These are phyloP conservation scores for Sugiyamaella japonica DNA, from an alignment of 1,139 yeast genomes.

Conservation along the genomic window DNA sequence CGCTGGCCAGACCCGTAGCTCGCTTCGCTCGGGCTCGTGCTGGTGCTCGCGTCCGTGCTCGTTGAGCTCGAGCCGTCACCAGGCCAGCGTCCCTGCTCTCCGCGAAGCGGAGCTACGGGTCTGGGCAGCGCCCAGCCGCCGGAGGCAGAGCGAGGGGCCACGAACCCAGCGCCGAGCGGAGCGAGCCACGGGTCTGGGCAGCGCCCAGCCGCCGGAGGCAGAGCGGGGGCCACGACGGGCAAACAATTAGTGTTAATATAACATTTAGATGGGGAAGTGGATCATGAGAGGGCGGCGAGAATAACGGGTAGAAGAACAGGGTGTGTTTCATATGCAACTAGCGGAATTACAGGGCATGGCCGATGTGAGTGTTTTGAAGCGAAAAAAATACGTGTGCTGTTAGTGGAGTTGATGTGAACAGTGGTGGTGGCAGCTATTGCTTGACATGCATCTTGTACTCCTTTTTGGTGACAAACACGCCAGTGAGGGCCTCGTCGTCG, in stretches of 20 bases:
- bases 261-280: constrained; percentile 2
- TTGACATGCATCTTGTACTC: constrained; percentile 54
- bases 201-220: constrained; percentile 8
- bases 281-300: background rate
- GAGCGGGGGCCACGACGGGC: no score
- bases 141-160: no score
- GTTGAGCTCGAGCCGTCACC: no score
- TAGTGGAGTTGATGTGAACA: background rate
- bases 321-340: constrained; percentile 11
- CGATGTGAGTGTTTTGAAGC: background rate
- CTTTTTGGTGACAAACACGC: constrained; percentile 73
- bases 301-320: background rate
- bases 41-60: no score
- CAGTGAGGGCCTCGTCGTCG: constrained; percentile 90
- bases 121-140: no score
- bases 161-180: background rate
- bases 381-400: background rate
- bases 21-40: background rate
- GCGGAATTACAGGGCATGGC: background rate
- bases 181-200: constrained; percentile 7
- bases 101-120: no score
- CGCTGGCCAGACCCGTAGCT: background rate
- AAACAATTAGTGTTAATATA: constrained; percentile 9
- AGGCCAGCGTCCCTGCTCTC: no score
- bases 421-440: background rate